phyloP scores from a whole-genome alignment of 495 filamentous ascomycete genomes.

The Pseudomonodictys pantanalensis region DNA sequence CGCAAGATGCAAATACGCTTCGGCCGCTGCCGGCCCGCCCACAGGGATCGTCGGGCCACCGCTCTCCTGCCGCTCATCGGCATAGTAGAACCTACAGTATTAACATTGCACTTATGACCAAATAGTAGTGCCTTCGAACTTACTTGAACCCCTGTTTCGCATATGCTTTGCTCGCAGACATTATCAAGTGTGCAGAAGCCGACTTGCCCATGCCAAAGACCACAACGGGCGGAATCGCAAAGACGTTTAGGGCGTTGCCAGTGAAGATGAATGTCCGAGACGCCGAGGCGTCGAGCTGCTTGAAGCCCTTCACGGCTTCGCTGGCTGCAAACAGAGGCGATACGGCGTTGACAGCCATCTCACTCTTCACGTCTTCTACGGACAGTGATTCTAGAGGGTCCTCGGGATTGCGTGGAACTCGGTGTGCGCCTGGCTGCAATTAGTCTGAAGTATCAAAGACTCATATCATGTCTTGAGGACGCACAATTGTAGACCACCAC shows the following conservation, averaged over 20 bases:
- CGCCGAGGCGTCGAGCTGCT: conserved; percentile 38
- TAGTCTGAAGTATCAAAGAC: neutral
- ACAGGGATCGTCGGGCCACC: conserved; percentile 37
- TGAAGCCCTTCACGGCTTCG: conserved; percentile 45
- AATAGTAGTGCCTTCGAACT: conserved; percentile 6
- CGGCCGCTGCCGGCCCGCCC: conserved; percentile 45
- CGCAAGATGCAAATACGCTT: conserved; percentile 45
- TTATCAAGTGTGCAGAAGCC: conserved; percentile 48
- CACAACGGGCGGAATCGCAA: conserved; percentile 38
- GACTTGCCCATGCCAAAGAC: conserved; percentile 47
- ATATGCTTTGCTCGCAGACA: conserved; percentile 45
- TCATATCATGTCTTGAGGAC: neutral
- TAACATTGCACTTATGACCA: conserved; percentile 7
- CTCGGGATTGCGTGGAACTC: too few relatives aligned
- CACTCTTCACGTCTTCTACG: conserved; percentile 41
- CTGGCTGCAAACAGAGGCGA: conserved; percentile 48
- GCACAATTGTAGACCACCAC: conserved; percentile 54
- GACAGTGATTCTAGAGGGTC: conserved; percentile 40
- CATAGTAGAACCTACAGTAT: conserved; percentile 49
- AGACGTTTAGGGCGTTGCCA: conserved; percentile 48
- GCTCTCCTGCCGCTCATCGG: conserved; percentile 47
- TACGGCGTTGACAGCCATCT: conserved; percentile 47
- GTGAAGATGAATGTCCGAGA: conserved; percentile 51
- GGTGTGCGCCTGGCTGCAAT: too few relatives aligned
- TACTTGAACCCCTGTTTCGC: conserved; percentile 50